A percentile compares a stretch with the other conserved stretches of the same genome.
Conservation (phyloP, 2,329 filamentous ascomycete genomes). For the Mycogone perniciosa region DNA sequence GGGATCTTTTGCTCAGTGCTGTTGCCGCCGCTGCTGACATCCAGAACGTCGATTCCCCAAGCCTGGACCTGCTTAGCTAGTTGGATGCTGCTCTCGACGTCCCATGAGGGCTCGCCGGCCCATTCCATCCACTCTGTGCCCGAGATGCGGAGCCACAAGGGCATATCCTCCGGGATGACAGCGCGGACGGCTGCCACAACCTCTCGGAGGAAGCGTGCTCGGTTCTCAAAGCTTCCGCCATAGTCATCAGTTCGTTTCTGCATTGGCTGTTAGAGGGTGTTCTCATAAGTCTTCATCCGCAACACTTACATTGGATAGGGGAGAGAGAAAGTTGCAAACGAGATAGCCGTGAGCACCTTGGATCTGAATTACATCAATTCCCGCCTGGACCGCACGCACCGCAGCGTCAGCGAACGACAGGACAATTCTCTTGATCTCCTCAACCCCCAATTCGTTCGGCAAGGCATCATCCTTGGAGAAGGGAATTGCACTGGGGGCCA, state of each 20-base stretch:
- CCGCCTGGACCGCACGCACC: constrained; percentile 57
- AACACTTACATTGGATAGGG: constrained; percentile 44
- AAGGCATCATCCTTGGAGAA: constrained; percentile 55
- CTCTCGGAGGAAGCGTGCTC: constrained; percentile 54
- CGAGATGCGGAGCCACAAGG: constrained; percentile 54
- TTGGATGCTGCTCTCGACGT: constrained; percentile 57
- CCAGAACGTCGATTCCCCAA: constrained; percentile 73
- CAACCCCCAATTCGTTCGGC: constrained; percentile 61
- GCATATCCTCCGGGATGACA: constrained; percentile 47
- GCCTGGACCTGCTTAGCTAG: constrained; percentile 66
- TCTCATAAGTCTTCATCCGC: background rate
- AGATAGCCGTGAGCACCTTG: constrained; percentile 62
- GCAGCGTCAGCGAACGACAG: constrained; percentile 53
- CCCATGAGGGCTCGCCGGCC: constrained; percentile 51
- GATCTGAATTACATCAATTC: constrained; percentile 70
- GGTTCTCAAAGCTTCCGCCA: constrained; percentile 60
- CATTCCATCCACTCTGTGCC: constrained; percentile 57
- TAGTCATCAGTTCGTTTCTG: constrained; percentile 56
- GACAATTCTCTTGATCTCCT: constrained; percentile 63
- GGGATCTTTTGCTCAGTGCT: constrained; percentile 55
- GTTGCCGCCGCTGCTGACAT: constrained; percentile 74
- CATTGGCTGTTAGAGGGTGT: constrained; percentile 7
- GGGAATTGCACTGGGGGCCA: constrained; percentile 45
- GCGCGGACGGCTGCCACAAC: constrained; percentile 44
- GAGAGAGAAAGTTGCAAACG: constrained; percentile 57